These are phyloP conservation scores for Decorospora gaudefroyi DNA, from an alignment of 2,329 filamentous ascomycete species.

Conservation along the genomic window DNA sequence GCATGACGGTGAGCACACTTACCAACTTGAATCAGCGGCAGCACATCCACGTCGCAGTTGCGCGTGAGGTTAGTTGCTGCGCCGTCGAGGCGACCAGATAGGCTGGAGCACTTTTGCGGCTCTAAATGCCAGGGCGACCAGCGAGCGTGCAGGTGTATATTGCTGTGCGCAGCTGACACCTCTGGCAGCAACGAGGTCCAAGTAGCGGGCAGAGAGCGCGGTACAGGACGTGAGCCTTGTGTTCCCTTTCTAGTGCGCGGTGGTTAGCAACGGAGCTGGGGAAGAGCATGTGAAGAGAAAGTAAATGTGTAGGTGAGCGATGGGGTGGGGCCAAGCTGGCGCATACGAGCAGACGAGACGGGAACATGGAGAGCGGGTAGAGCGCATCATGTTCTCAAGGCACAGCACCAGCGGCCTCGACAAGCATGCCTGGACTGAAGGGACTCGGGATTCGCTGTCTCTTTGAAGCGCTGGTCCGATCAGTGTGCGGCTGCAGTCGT, in stretches of 20 bases:
- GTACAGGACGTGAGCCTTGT: constrained; percentile 34
- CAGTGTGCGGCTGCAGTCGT: no score
- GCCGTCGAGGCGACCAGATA: constrained; percentile 32
- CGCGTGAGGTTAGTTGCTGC: constrained; percentile 29
- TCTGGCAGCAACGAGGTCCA: constrained; percentile 21
- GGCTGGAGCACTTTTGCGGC: constrained; percentile 21
- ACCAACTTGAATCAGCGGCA: constrained; percentile 45
- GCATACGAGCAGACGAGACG: no score
- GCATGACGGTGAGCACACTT: constrained; percentile 44
- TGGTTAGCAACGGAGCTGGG: no score
- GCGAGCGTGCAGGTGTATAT: constrained; percentile 30
- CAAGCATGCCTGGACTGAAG: constrained; percentile 1
- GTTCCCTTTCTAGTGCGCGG: constrained; percentile 28
- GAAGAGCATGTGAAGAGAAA: constrained; percentile 30
- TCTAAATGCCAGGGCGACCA: constrained; percentile 25
- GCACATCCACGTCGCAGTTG: constrained; percentile 43
- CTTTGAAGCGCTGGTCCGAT: not conserved
- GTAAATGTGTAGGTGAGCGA: constrained; percentile 10
- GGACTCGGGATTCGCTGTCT: not conserved
- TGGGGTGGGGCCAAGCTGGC: no score
- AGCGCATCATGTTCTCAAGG: constrained; percentile 2
- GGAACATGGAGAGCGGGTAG: not conserved
- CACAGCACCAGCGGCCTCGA: no score
- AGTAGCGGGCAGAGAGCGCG: constrained; percentile 27
- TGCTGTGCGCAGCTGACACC: constrained; percentile 39